Percentiles rank a stretch among this genome's conserved stretches.
Evolutionary conservation across 768 basidiomycete genomes (phyloP).

Genomic region (Pleurotus cornucopiae): DNA sequence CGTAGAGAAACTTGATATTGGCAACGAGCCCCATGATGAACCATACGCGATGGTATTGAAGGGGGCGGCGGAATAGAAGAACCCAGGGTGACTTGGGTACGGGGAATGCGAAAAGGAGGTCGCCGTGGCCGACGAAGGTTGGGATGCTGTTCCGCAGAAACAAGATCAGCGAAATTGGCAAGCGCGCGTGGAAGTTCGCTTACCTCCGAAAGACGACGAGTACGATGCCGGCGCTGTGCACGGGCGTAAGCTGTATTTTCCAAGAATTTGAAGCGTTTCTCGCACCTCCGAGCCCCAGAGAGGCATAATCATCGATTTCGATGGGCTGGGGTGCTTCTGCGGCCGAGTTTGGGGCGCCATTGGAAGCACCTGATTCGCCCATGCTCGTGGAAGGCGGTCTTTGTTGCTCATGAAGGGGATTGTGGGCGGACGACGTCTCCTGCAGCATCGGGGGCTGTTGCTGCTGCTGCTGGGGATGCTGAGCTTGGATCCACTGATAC

Average conservation of each 20-base stretch:
- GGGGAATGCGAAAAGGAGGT: conserved; percentile 36
- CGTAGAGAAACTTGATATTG: conserved; percentile 72
- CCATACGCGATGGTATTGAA: conserved; percentile 56
- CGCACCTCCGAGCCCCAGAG: conserved; percentile 37
- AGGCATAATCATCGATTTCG: conserved; percentile 39
- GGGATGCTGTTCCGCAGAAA: conserved; percentile 19
- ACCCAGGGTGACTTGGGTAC: conserved; percentile 37
- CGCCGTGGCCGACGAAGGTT: conserved; percentile 37
- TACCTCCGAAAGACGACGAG: conserved; percentile 6
- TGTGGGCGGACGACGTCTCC: conserved; percentile 28
- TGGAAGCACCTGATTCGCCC: conserved; percentile 18
- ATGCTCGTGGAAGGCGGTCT: conserved; percentile 19
- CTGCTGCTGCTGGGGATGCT: conserved; percentile 13
- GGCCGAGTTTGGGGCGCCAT: conserved; percentile 16
- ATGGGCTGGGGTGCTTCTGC: conserved; percentile 22
- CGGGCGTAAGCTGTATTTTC: not conserved
- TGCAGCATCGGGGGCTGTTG: conserved; percentile 4
- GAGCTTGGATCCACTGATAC: conserved; percentile 41
- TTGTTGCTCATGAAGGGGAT: conserved; percentile 24
- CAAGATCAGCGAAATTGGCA: not conserved
- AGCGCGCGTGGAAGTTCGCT: not conserved
- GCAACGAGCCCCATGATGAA: conserved; percentile 47
- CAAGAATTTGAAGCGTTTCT: not conserved
- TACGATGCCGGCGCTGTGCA: not conserved
- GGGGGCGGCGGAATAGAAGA: conserved; percentile 29